These are phyloP conservation scores for Butyriboletus loyo DNA, from an alignment of 768 basidiomycete species.

Conservation along the genomic window DNA sequence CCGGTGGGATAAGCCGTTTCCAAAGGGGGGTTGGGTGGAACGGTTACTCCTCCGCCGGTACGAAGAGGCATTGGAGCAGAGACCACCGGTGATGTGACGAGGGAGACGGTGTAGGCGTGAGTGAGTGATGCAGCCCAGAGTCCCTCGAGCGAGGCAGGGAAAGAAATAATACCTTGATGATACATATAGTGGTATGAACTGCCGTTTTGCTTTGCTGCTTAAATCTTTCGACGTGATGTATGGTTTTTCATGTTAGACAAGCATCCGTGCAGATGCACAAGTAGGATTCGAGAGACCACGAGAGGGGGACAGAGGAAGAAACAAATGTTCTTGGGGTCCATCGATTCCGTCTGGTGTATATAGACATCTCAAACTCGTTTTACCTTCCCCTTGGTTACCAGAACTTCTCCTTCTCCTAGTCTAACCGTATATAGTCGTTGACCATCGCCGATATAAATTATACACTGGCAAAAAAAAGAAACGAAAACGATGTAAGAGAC, in stretches of 20 bases:
- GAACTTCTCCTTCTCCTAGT: too few relatives aligned
- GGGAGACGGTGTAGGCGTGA: not conserved
- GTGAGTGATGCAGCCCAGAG: too few relatives aligned
- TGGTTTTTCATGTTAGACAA: not conserved
- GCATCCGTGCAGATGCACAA: not conserved
- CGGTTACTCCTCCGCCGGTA: constrained; percentile 67
- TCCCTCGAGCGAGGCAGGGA: not conserved
- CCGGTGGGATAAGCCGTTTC: constrained; percentile 88
- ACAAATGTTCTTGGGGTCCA: too few relatives aligned
- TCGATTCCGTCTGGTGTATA: too few relatives aligned
- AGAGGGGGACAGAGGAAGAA: too few relatives aligned
- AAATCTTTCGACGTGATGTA: not conserved
- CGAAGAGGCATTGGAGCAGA: constrained; percentile 36
- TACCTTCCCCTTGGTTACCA: not conserved
- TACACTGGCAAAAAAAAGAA: not conserved
- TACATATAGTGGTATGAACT: not conserved
- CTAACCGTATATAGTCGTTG: too few relatives aligned
- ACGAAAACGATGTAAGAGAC: not conserved
- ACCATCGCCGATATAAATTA: not conserved
- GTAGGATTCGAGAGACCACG: not conserved
- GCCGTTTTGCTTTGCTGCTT: not conserved
- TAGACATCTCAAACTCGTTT: not conserved
- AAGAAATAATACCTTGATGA: not conserved
- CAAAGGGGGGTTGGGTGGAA: constrained; percentile 82
- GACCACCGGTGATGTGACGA: not conserved